phyloP scores from a whole-genome alignment of 2,329 filamentous ascomycete genomes.

The Davidsoniella eucalypti region DNA sequence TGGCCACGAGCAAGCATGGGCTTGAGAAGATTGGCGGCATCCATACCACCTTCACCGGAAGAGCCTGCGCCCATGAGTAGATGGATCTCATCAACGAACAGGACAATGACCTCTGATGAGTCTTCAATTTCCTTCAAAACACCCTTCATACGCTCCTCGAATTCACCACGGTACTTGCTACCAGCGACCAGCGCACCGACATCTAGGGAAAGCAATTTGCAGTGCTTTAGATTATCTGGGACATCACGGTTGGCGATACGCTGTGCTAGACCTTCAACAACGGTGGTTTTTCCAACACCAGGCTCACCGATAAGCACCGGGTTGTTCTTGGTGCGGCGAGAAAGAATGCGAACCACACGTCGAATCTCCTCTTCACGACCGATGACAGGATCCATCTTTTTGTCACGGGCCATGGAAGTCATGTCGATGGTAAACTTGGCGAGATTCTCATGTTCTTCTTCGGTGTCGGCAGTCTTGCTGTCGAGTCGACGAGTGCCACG shows the following conservation, averaged over 20 bases:
- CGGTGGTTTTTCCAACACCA: slow-evolving; percentile 95
- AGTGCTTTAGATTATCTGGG: slow-evolving; percentile 83
- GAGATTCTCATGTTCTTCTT: slow-evolving; percentile 85
- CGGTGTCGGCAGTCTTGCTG: slow-evolving; percentile 86
- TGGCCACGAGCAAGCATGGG: slow-evolving; percentile 95
- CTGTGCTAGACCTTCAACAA: slow-evolving; percentile 88
- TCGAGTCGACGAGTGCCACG: slow-evolving; percentile 87
- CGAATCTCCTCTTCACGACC: slow-evolving; percentile 92
- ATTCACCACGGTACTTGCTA: slow-evolving; percentile 96
- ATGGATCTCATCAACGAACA: slow-evolving; percentile 98
- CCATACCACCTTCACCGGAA: slow-evolving; percentile 94
- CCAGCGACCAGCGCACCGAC: slow-evolving; percentile 90
- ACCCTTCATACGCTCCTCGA: slow-evolving; percentile 98
- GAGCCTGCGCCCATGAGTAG: slow-evolving; percentile 93
- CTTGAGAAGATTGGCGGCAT: slow-evolving; percentile 92
- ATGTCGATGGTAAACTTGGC: slow-evolving; percentile 99
- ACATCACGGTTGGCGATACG: slow-evolving; percentile 95
- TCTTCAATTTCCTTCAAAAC: slow-evolving; percentile 93
- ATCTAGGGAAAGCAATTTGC: slow-evolving; percentile 85
- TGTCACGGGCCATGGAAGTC: slow-evolving; percentile 89
- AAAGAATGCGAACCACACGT: slow-evolving; percentile 79
- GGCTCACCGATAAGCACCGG: slow-evolving; percentile 95
- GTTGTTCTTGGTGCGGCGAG: slow-evolving; percentile 93
- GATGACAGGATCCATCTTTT: slow-evolving; percentile 95
- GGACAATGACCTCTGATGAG: slow-evolving; percentile 88